phyloP scores from a whole-genome alignment of 1,139 yeast species.

The Candida buenavistaensis region DNA sequence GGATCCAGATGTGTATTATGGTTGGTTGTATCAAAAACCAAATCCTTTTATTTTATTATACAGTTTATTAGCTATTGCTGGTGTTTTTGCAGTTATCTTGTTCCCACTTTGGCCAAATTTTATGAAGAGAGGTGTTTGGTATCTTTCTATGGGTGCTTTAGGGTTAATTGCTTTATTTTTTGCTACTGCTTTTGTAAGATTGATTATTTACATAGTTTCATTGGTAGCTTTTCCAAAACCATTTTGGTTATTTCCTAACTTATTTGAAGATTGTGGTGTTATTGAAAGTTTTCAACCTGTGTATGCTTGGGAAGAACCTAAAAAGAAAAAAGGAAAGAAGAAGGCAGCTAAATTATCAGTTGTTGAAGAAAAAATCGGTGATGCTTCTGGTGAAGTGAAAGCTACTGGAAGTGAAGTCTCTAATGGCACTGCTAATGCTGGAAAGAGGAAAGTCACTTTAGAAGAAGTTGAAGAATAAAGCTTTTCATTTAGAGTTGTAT shows the following conservation, averaged over 20 bases:
- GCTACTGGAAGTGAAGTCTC: conserved; percentile 17
- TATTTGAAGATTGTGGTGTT: conserved; percentile 94
- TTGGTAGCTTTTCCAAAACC: conserved; percentile 63
- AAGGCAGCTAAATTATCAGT: conserved; percentile 12
- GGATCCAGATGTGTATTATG: conserved; percentile 75
- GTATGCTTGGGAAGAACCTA: conserved; percentile 78
- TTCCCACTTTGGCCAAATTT: conserved; percentile 96
- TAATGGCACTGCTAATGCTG: conserved; percentile 15
- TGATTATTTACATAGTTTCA: conserved; percentile 68
- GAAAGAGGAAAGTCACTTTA: conserved; percentile 36
- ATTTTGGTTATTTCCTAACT: conserved; percentile 93
- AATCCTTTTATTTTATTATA: conserved; percentile 65
- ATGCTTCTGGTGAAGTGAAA: conserved; percentile 10
- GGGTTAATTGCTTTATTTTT: conserved; percentile 78
- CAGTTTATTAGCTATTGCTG: conserved; percentile 64
- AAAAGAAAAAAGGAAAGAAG: conserved; percentile 24
- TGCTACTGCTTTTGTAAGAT: conserved; percentile 74
- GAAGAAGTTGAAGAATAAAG: conserved; percentile 49
- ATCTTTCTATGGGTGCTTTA: conserved; percentile 73
- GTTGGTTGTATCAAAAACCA: conserved; percentile 84
- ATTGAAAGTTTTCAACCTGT: conserved; percentile 87
- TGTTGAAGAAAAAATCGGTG: conserved; percentile 11
- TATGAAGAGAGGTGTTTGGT: conserved; percentile 92
- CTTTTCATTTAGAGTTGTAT: background rate
- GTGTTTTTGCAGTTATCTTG: conserved; percentile 72